These are phyloP conservation scores for Exophiala sideris DNA, from an alignment of 2,329 filamentous ascomycete genomes.

Conservation along the genomic window DNA sequence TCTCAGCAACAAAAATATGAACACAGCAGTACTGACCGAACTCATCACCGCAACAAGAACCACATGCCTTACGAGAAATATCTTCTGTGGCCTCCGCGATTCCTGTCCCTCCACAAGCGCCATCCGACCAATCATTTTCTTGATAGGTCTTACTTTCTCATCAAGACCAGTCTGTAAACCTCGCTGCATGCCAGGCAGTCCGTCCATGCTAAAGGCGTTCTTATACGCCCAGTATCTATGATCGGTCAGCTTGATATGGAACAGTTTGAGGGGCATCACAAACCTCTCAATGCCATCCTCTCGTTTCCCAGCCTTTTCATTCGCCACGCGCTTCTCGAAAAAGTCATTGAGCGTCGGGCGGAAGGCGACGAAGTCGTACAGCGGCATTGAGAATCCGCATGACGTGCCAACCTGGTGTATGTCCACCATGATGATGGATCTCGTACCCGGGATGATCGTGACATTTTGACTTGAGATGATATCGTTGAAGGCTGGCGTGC, in stretches of 20 bases:
- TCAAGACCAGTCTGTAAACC: slow-evolving; percentile 18
- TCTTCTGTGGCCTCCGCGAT: not conserved
- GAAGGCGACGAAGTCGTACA: slow-evolving; percentile 26
- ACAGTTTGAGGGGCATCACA: not conserved
- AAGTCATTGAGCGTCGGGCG: slow-evolving; percentile 25
- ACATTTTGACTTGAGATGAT: slow-evolving; percentile 35
- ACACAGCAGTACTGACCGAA: slow-evolving; percentile 5
- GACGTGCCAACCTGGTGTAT: slow-evolving; percentile 65
- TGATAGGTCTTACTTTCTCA: slow-evolving; percentile 26
- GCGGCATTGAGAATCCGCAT: slow-evolving; percentile 60
- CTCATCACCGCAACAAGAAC: slow-evolving; percentile 19
- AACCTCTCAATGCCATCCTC: slow-evolving; percentile 46
- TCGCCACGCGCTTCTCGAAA: slow-evolving; percentile 23
- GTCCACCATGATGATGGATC: slow-evolving; percentile 60
- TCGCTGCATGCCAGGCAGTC: slow-evolving; percentile 53
- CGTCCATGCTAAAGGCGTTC: slow-evolving; percentile 58
- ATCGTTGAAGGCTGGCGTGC: slow-evolving; percentile 48
- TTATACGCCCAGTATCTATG: slow-evolving; percentile 53
- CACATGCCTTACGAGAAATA: slow-evolving; percentile 16
- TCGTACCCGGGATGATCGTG: slow-evolving; percentile 44
- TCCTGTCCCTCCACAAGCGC: slow-evolving; percentile 9
- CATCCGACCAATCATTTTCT: slow-evolving; percentile 28
- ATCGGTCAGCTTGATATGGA: not conserved
- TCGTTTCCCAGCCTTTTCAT: slow-evolving; percentile 38
- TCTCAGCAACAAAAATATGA: not conserved